Evolutionary conservation across 164 flowering plant genomes (phyloP).

Genomic region (Magnolia kwangsiensis): DNA sequence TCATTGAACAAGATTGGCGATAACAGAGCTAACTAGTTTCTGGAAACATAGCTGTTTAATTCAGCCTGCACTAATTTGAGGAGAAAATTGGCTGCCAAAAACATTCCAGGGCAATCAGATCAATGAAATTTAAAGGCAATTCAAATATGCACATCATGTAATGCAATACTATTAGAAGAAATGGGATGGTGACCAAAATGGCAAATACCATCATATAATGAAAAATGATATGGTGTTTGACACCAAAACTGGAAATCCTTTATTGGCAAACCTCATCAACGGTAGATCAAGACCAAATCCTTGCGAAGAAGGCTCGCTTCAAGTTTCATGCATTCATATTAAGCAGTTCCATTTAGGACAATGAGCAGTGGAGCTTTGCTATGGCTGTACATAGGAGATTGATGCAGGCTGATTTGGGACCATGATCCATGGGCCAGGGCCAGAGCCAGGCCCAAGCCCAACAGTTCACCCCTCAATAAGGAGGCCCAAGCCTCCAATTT

Average conservation of each 20-base stretch:
- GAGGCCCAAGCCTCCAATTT: too few relatives aligned
- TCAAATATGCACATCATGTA: neutral
- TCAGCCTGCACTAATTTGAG: too few relatives aligned
- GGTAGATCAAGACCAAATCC: neutral
- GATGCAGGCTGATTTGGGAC: too few relatives aligned
- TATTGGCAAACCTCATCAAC: neutral
- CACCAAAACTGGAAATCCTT: too few relatives aligned
- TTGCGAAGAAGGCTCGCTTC: neutral
- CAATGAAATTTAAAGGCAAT: neutral
- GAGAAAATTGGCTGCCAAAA: neutral
- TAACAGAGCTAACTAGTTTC: neutral
- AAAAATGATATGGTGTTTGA: neutral
- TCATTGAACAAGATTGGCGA: neutral
- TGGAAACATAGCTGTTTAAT: neutral
- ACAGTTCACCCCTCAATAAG: too few relatives aligned
- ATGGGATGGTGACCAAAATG: neutral
- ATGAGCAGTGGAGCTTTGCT: too few relatives aligned
- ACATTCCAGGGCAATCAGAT: neutral
- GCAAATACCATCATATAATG: neutral
- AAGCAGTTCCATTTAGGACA: neutral
- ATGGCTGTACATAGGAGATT: too few relatives aligned
- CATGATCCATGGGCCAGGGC: too few relatives aligned
- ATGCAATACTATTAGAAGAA: constrained; percentile 1
- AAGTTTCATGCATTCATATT: neutral
- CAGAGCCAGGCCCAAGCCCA: too few relatives aligned